phyloP scores from a whole-genome alignment of 352 stramenopile genomes.

The Aphanomyces stellatus region DNA sequence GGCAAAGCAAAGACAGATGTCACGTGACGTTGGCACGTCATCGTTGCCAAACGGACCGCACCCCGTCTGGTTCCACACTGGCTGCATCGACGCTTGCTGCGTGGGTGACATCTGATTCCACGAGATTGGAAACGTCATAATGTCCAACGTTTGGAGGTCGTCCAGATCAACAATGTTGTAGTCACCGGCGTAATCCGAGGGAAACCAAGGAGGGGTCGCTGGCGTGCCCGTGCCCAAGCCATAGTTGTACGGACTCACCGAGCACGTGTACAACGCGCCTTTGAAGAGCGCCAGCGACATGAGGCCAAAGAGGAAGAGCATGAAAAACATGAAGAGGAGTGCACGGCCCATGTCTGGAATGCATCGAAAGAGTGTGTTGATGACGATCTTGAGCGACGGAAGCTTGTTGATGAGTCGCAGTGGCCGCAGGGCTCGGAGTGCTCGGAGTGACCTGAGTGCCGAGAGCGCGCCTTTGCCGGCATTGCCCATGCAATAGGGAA shows the following conservation, averaged over 20 bases:
- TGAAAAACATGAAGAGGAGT: conserved; percentile 52
- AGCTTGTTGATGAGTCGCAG: conserved; percentile 72
- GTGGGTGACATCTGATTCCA: conserved; percentile 35
- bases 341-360: conserved; percentile 54
- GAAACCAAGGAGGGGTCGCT: conserved; percentile 6
- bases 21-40: conserved; percentile 31
- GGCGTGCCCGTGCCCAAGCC: neutral
- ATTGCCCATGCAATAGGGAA: conserved; percentile 22
- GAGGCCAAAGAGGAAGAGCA: conserved; percentile 59
- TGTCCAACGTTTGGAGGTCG: conserved; percentile 23
- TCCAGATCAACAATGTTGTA: conserved; percentile 7
- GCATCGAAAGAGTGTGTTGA: conserved; percentile 72
- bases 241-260: conserved; percentile 20
- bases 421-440: conserved; percentile 55
- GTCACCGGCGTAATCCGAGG: conserved; percentile 10
- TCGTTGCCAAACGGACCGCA: neutral
- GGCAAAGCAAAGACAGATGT: conserved; percentile 34
- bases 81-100: conserved; percentile 35
- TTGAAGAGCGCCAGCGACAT: conserved; percentile 68
- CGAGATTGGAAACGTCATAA: conserved; percentile 37
- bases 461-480: neutral
- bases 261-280: conserved; percentile 41
- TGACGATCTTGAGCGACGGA: conserved; percentile 73
- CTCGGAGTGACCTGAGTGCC: conserved; percentile 43
- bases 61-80: neutral